Percentiles rank a stretch among this genome's conserved stretches.
phyloP scores from a whole-genome alignment of 1,139 yeast species.

The Saccharomyces hybrid region DNA sequence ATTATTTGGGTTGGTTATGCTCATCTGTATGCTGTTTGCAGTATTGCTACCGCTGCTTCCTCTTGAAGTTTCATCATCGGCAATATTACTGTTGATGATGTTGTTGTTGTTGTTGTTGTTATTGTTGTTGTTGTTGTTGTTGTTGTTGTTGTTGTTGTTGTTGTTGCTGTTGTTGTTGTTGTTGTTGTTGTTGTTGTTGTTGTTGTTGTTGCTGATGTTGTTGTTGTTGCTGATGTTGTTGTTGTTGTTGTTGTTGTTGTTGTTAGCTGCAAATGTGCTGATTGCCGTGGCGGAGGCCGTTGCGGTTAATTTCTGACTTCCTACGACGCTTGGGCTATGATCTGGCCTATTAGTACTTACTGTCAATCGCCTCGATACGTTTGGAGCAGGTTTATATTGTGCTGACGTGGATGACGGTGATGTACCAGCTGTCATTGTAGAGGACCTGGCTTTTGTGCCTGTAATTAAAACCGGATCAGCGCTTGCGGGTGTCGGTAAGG shows the following conservation, averaged over 20 bases:
- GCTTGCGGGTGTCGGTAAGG: slow-evolving; percentile 13
- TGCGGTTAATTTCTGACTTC: neutral
- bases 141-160: too few species aligned
- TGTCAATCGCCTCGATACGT: neutral
- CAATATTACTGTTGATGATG: slow-evolving; percentile 17
- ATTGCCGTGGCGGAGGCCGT: neutral
- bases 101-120: slow-evolving; percentile 28
- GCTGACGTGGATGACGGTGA: slow-evolving; percentile 11
- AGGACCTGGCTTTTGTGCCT: neutral
- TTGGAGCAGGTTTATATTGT: slow-evolving; percentile 4
- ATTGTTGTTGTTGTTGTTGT: too few species aligned
- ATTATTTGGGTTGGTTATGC: neutral
- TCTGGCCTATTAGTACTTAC: neutral
- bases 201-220: neutral
- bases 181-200: too few species aligned
- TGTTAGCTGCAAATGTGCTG: too few species aligned
- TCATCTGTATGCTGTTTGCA: neutral
- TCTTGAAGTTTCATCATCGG: slow-evolving; percentile 41
- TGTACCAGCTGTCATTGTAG: slow-evolving; percentile 5
- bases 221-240: slow-evolving; percentile 20
- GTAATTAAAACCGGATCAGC: slow-evolving; percentile 1
- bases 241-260: too few species aligned
- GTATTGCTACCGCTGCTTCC: slow-evolving; percentile 4
- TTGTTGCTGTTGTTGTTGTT: too few species aligned
- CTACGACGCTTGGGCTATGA: neutral